Evolutionary conservation across 1,139 yeast genomes (phyloP).

Genomic region (Zygoascus meyerae): DNA sequence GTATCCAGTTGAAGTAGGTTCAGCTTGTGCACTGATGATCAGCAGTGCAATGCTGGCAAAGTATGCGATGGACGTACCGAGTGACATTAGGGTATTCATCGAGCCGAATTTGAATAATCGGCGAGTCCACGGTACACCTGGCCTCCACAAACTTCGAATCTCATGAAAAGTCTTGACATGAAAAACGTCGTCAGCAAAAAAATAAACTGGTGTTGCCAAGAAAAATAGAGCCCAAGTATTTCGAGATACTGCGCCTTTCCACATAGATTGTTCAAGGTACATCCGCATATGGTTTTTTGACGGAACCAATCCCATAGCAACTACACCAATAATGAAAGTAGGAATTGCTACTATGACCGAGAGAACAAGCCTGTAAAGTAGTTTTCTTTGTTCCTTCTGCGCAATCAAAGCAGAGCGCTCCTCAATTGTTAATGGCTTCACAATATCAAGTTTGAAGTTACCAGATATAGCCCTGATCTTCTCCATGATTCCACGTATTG

Average conservation of each 20-base stretch:
- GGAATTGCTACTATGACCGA: constrained; percentile 58
- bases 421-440: constrained; percentile 54
- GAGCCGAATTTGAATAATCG: constrained; percentile 67
- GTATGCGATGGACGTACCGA: constrained; percentile 70
- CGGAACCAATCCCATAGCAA: constrained; percentile 60
- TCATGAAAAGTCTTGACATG: constrained; percentile 63
- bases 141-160: constrained; percentile 50
- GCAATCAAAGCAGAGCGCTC: constrained; percentile 55
- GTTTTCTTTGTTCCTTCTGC: constrained; percentile 42
- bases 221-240: constrained; percentile 61
- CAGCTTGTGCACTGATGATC: constrained; percentile 42
- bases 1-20: constrained; percentile 36
- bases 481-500: constrained; percentile 48
- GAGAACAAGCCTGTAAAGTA: constrained; percentile 44
- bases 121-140: constrained; percentile 50
- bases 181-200: constrained; percentile 68
- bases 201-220: constrained; percentile 66
- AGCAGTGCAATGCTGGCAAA: constrained; percentile 60
- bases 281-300: constrained; percentile 38
- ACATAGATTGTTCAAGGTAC: constrained; percentile 57
- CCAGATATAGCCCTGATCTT: constrained; percentile 46
- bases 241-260: constrained; percentile 60
- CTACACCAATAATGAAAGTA: constrained; percentile 61
- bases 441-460: constrained; percentile 48
- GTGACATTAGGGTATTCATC: constrained; percentile 64